Base-by-base conservation (phyloP, 345 rosid species). In the Isatis tinctoria region DNA sequence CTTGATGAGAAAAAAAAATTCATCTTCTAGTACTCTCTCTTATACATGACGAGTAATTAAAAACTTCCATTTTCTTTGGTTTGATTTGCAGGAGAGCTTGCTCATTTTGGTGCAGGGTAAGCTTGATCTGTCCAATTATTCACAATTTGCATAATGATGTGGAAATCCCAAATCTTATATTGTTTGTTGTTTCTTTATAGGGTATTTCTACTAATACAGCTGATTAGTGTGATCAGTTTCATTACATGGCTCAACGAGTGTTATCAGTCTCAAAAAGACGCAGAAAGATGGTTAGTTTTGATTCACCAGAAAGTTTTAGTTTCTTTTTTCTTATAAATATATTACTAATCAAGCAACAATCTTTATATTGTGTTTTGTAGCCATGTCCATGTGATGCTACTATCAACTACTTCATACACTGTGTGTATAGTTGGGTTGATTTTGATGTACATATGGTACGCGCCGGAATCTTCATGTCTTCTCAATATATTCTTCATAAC, bases 31-130 rank as follows among this genome's bases (percentile, higher is more conserved):
- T 54, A 33, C 35, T 52, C 52, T 69, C 57, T 47, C 33, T 52
- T 43, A 9, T 51, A 30, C 61, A 2, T 22, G 27, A 60, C 6
- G 10, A 62, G 24, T 61, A 10, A 58, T 35, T 37, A 6, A 75
- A 30, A 65, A 17, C 6, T 0, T 8, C 13, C 12, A 28, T 40
- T 43, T 33, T 53, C 33, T 14, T 74, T 73, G 56, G 30, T 67
- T 76, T 77, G 45, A 45, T 56, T 52, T 49, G 82, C 88, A 93
- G 98, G 98, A 65, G 95, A 91, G 79, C 78, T 94, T 70, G 96
- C 97, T 14, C 98, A 88, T 87, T 94, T 94, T 82, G 98, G 98
- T 76, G 98, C 98, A 70, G 97, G 98, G 97, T 94, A 93, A 74
- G 69, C 18, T 60, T 77, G 1, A 67, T 45, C 14, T 49, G 39